Evolutionary conservation across 1,284 basidiomycete genomes (phyloP).

Genomic region (Microbotryomycetes sp.): DNA sequence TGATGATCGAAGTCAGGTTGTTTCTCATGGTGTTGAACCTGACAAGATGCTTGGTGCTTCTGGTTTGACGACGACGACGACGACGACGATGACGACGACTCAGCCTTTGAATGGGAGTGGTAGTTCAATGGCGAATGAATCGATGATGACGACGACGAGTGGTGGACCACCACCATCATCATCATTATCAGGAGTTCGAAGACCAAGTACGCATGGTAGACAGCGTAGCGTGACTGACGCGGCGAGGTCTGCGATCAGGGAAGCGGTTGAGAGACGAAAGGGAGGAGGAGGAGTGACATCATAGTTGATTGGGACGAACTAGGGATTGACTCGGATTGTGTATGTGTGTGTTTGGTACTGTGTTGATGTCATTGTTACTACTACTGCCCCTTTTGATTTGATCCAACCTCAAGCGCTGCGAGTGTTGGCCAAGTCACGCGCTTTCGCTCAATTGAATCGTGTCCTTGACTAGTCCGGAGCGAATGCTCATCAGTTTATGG

Average conservation of each 20-base stretch:
- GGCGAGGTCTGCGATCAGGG: slow-evolving; percentile 23
- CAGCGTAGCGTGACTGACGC: slow-evolving; percentile 30
- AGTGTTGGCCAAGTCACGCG: too few relatives aligned
- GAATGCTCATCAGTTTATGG: too few relatives aligned
- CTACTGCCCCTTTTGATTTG: too few relatives aligned
- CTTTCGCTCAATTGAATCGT: too few relatives aligned
- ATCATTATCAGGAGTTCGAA: not conserved
- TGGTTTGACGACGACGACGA: not conserved
- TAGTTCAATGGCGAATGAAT: not conserved
- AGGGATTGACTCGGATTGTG: too few relatives aligned
- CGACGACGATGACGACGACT: not conserved
- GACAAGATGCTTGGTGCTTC: not conserved
- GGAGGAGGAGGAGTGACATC: too few relatives aligned
- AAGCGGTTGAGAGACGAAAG: slow-evolving; percentile 28
- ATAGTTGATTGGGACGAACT: too few relatives aligned
- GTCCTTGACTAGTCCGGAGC: too few relatives aligned
- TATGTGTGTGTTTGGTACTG: too few relatives aligned
- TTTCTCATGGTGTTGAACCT: not conserved
- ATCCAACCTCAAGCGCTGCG: too few relatives aligned
- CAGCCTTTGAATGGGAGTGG: not conserved
- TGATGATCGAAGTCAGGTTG: not conserved
- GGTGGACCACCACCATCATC: not conserved
- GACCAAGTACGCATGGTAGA: slow-evolving; percentile 8
- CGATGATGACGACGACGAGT: not conserved
- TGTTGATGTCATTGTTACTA: too few relatives aligned